Conservation (phyloP, 75 land plant genomes). For the Picea glauca region DNA sequence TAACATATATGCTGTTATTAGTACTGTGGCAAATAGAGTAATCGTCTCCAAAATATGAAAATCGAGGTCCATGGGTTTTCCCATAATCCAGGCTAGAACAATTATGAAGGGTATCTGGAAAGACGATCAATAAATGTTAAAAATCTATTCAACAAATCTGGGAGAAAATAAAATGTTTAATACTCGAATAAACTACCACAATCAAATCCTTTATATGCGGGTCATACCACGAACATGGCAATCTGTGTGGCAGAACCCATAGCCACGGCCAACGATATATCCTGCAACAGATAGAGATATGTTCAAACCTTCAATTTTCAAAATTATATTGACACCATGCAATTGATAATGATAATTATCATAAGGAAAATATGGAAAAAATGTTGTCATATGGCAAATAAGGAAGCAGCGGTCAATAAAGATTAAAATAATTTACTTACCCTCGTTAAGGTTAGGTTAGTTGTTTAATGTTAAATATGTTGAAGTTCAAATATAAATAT, state of each 20-base stretch:
- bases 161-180: background rate
- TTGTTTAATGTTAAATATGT: too few relatives aligned
- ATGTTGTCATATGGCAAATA: too few relatives aligned
- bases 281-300: slow-evolving; percentile 31
- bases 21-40: slow-evolving; percentile 37
- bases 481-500: too few relatives aligned
- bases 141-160: background rate
- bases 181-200: background rate
- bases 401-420: too few relatives aligned
- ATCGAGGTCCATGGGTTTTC: slow-evolving; percentile 52
- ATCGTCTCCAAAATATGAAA: slow-evolving; percentile 50
- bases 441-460: too few relatives aligned
- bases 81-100: slow-evolving; percentile 65
- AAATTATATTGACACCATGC: too few relatives aligned
- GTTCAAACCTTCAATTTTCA: background rate
- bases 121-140: background rate
- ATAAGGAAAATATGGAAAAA: too few relatives aligned
- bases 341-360: too few relatives aligned
- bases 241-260: slow-evolving; percentile 73
- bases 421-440: too few relatives aligned
- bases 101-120: slow-evolving; percentile 57
- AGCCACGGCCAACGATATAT: slow-evolving; percentile 84
- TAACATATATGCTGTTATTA: slow-evolving; percentile 45
- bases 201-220: background rate
- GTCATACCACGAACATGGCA: slow-evolving; percentile 61